A percentile compares a stretch with the other conserved stretches of the same genome.
Conservation (phyloP, 2,329 filamentous ascomycete species). For the Xylariaceae sp. region DNA sequence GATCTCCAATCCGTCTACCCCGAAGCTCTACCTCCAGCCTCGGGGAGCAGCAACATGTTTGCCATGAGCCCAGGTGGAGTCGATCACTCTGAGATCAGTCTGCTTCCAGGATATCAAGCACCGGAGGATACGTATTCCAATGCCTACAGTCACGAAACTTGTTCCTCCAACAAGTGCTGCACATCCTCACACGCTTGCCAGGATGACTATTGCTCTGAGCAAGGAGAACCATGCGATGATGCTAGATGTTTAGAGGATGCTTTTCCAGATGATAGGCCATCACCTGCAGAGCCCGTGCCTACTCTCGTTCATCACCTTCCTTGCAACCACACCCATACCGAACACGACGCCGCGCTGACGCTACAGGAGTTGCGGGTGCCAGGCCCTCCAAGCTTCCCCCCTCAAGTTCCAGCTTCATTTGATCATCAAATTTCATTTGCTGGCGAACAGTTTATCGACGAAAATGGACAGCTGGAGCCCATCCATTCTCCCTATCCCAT, state of each 20-base stretch:
- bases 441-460: constrained; percentile 10
- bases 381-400: constrained; percentile 10
- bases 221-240: constrained; percentile 26
- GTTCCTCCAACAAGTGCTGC: constrained; percentile 21
- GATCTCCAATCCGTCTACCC: too few species aligned
- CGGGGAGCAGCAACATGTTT: too few species aligned
- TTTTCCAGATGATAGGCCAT: constrained; percentile 4
- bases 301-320: constrained; percentile 16
- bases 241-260: constrained; percentile 22
- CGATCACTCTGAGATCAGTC: too few species aligned
- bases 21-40: too few species aligned
- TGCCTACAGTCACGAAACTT: constrained; percentile 21
- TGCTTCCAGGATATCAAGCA: constrained; percentile 6
- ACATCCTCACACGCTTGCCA: constrained; percentile 26
- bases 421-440: constrained; percentile 14
- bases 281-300: constrained; percentile 1
- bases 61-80: too few species aligned
- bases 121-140: constrained; percentile 22
- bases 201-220: constrained; percentile 26
- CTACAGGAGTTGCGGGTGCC: constrained; percentile 26
- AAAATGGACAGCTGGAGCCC: constrained; percentile 9
- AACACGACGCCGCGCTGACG: constrained; percentile 29
- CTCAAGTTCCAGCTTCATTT: constrained; percentile 13
- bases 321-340: constrained; percentile 29
- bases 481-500: constrained; percentile 4